A percentile compares a stretch with the other conserved stretches of the same genome.
phyloP scores from a whole-genome alignment of 2,329 filamentous ascomycete species.

The Ceratocystis huliohia region DNA sequence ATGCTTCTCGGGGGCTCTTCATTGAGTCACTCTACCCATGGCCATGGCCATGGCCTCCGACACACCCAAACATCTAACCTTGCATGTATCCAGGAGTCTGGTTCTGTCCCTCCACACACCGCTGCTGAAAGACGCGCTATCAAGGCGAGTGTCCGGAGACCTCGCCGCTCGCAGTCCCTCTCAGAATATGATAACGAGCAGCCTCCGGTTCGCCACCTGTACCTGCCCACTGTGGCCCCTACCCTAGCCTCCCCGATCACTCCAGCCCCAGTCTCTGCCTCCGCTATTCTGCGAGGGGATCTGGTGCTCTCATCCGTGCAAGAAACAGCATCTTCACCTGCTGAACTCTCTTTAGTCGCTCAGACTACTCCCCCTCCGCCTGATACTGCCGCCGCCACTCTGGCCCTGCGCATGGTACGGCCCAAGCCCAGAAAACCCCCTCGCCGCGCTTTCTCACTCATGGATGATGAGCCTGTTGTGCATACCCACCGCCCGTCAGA shows the following conservation, averaged over 20 bases:
- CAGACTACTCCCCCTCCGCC: conserved; percentile 23
- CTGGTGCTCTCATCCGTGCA: neutral
- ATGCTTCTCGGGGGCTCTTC: conserved; percentile 12
- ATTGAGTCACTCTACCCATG: neutral
- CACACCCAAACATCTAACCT: neutral
- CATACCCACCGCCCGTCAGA: conserved; percentile 37
- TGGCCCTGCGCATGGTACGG: conserved; percentile 10
- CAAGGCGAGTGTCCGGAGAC: conserved; percentile 12
- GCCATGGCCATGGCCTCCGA: neutral
- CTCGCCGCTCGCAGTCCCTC: conserved; percentile 20
- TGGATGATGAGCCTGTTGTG: conserved; percentile 43
- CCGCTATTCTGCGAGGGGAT: neutral
- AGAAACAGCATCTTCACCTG: neutral
- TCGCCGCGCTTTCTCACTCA: conserved; percentile 48
- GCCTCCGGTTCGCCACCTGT: conserved; percentile 9
- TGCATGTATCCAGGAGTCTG: neutral
- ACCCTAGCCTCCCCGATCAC: conserved; percentile 10
- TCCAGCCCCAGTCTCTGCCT: neutral
- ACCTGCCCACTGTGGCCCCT: conserved; percentile 10
- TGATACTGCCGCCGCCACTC: conserved; percentile 27
- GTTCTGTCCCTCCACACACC: neutral
- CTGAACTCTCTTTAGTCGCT: conserved; percentile 17
- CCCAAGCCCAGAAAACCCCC: conserved; percentile 28
- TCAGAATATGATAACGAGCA: conserved; percentile 18
- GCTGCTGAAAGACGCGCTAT: conserved; percentile 3